phyloP scores from a whole-genome alignment of 305 asterid genomes.

The Fraxinus nigra region DNA sequence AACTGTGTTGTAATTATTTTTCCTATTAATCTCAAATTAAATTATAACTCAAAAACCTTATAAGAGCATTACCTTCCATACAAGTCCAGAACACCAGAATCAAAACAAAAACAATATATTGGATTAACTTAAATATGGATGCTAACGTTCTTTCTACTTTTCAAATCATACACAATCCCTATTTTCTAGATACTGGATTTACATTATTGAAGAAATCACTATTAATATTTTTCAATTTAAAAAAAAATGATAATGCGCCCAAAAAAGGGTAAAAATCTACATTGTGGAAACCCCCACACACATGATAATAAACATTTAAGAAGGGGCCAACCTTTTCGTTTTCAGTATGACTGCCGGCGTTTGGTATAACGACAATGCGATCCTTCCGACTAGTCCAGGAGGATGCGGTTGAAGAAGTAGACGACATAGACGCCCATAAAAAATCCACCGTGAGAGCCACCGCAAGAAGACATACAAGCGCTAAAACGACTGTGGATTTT shows the following conservation, averaged over 20 bases:
- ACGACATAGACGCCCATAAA: slow-evolving; percentile 43
- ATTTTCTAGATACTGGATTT: not conserved
- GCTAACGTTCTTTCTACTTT: not conserved
- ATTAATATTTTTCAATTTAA: not conserved
- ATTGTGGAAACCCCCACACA: not conserved
- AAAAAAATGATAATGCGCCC: not conserved
- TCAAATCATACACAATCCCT: not conserved
- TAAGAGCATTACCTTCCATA: not conserved
- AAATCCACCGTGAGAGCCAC: slow-evolving; percentile 43
- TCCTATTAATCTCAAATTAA: slow-evolving; percentile 1
- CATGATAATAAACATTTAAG: not conserved
- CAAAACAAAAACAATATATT: not conserved
- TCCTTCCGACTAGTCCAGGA: slow-evolving; percentile 28
- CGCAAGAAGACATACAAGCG: slow-evolving; percentile 39
- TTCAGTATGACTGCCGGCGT: slow-evolving; percentile 3
- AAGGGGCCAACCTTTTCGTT: slow-evolving; percentile 30
- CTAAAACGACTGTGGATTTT: slow-evolving; percentile 43
- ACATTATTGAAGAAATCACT: not conserved
- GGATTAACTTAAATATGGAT: not conserved
- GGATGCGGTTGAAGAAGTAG: slow-evolving; percentile 41
- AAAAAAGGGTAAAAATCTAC: not conserved
- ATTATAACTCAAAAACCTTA: not conserved
- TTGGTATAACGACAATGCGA: slow-evolving; percentile 28
- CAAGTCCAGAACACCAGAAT: not conserved
- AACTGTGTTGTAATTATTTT: not conserved